Evolutionary conservation across 176 grass and related monocot species (phyloP), one percentile per base, ranked within the genome.

Genomic region (Carex littledalei): DNA sequence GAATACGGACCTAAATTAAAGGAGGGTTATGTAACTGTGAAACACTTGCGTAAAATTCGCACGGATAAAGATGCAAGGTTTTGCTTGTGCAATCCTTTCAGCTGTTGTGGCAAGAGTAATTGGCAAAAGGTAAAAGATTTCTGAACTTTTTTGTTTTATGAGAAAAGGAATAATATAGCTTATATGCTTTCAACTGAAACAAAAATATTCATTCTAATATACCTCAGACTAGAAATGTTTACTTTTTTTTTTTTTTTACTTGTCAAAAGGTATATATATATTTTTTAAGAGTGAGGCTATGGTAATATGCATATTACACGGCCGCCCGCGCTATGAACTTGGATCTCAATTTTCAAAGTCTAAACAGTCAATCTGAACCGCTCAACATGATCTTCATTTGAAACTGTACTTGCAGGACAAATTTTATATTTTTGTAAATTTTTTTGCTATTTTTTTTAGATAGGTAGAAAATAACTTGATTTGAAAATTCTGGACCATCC

Each of bases 1-100:
- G 90, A 94, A 78, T 94, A 94, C 81, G 93, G 93, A 82, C 88
- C 88, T 34, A 94, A 94, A 82, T 87, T 94, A 79, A 94, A 94
- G 85, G 93, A 94, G 86, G 93, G 89, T 84, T 92, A 90, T 84
- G 93, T 92, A 78, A 90, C 84, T 79, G 88, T 85, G 72, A 88
- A 67, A 56, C 90, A 94, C 70, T 86, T 94, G 78, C 81, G 78
- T 84, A 92, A 87, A 90, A 84, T 92, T 62, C 81, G 82, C 63
- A 90, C 10, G 17, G 84, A 34, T 64, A 89, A 85, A 78, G 82
- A 92, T 79, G 75, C 81, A 47, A 89, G 32, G 80, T 89, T 80
- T 45, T 90, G 88, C 73, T 67, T 78, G 56, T 91, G 84, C 22
- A 59, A 80, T 35, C 89, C 80, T 81, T 89, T 95, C 65, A 88